Evolutionary conservation across 192 early-diverging fungal genomes (phyloP).

Genomic region (Diversispora eburnea): DNA sequence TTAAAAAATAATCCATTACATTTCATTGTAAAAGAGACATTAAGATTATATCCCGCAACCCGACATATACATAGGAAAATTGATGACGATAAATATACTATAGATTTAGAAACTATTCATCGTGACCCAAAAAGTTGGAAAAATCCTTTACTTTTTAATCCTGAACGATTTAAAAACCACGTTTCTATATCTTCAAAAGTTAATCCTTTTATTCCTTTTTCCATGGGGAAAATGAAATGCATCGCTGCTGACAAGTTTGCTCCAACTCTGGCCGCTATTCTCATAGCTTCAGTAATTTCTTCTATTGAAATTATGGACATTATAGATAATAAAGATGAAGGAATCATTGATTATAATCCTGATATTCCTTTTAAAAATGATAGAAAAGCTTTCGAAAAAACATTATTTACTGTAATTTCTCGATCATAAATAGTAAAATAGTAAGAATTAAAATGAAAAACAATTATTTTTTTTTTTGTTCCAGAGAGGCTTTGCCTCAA

Average conservation of each 20-base stretch:
- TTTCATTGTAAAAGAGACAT: not conserved
- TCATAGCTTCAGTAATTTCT: not conserved
- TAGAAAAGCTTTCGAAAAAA: not conserved
- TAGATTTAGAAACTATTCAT: not conserved
- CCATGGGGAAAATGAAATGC: not conserved
- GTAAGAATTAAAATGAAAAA: no score
- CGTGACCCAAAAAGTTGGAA: conserved; percentile 9
- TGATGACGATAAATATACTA: not conserved
- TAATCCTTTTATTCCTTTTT: not conserved
- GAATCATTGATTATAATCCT: not conserved
- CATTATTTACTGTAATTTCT: no score
- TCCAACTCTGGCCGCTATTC: conserved; percentile 1
- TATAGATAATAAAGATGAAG: not conserved
- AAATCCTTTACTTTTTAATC: not conserved
- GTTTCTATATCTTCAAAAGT: not conserved
- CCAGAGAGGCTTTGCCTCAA: no score
- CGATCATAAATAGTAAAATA: no score
- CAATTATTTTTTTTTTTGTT: no score
- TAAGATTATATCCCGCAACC: conserved; percentile 16
- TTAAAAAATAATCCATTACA: not conserved
- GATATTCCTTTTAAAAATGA: conserved; percentile 13
- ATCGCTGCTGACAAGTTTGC: conserved; percentile 4
- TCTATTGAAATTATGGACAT: not conserved
- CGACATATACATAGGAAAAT: not conserved
- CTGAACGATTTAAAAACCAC: not conserved